Conservation (phyloP, 1,284 basidiomycete genomes). For the Uromyces viciae-fabae region DNA sequence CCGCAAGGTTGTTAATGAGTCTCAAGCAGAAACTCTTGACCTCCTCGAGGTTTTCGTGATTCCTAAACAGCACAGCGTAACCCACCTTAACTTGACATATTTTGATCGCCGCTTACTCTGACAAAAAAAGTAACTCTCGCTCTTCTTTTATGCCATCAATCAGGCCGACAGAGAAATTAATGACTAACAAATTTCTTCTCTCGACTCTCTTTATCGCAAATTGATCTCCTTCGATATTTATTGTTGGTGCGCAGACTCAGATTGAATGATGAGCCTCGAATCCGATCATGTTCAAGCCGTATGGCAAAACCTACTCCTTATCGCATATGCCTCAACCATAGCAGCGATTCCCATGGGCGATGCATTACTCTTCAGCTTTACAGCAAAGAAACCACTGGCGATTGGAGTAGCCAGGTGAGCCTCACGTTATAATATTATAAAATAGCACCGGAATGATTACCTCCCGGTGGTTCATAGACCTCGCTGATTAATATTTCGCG, state of each 20-base stretch:
- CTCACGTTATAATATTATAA: not conserved
- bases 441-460: not conserved
- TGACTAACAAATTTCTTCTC: not conserved
- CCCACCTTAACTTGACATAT: not conserved
- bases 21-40: not conserved
- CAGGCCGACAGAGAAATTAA: not conserved
- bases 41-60: not conserved
- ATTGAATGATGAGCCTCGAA: constrained; percentile 18
- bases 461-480: not conserved
- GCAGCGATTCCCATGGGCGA: constrained; percentile 45
- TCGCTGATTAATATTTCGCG: not conserved
- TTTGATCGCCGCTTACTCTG: not conserved
- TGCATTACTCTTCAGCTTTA: constrained; percentile 45
- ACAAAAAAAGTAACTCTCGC: not conserved
- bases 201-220: not conserved
- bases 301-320: constrained; percentile 41
- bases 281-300: constrained; percentile 42
- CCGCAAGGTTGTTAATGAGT: constrained; percentile 13
- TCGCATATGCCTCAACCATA: constrained; percentile 40
- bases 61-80: not conserved
- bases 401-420: constrained; percentile 44
- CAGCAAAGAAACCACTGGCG: constrained; percentile 34
- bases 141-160: constrained; percentile 18
- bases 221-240: not conserved
- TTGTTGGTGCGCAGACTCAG: not conserved